A percentile compares a stretch with the other conserved stretches of the same genome.
Evolutionary conservation across 495 filamentous ascomycete genomes (phyloP).

Genomic region (Darksidea phi): DNA sequence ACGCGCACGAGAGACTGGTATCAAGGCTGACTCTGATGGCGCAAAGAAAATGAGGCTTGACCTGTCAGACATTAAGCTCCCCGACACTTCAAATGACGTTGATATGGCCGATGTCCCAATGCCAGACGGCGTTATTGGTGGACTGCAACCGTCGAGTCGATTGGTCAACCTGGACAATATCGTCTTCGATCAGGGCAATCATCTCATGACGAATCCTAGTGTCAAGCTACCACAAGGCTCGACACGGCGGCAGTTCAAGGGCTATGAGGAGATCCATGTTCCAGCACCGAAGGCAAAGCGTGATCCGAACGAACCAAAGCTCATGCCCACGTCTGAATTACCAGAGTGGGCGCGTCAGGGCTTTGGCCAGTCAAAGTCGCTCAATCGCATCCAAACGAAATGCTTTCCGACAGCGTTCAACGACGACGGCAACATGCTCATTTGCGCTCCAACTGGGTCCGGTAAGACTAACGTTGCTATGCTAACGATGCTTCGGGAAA

Average conservation of each 20-base stretch:
- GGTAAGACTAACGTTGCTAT: constrained; percentile 99
- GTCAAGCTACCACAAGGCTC: constrained; percentile 94
- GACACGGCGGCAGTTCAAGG: constrained; percentile 91
- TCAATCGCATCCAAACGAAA: constrained; percentile 93
- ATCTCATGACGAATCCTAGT: constrained; percentile 96
- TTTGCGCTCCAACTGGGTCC: constrained; percentile 95
- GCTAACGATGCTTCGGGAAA: constrained; percentile 92
- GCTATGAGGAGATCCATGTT: constrained; percentile 97
- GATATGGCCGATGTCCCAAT: constrained; percentile 51
- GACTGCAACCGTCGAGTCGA: constrained; percentile 75
- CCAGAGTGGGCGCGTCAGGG: constrained; percentile 88
- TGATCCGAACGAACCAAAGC: constrained; percentile 73
- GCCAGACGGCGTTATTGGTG: constrained; percentile 71
- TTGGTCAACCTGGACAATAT: constrained; percentile 93
- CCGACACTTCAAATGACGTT: constrained; percentile 54
- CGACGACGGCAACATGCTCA: constrained; percentile 94
- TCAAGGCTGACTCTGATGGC: constrained; percentile 46
- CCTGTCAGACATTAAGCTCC: constrained; percentile 86
- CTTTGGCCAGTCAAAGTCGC: constrained; percentile 74
- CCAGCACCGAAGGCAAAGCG: constrained; percentile 81
- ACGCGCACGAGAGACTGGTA: constrained; percentile 57
- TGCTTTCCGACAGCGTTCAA: constrained; percentile 90
- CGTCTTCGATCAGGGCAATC: constrained; percentile 95
- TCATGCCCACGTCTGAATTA: constrained; percentile 78
- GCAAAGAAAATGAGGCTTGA: constrained; percentile 82